These are phyloP conservation scores for Biscutella laevigata DNA, from an alignment of 441 rosid genomes.

Conservation along the genomic window DNA sequence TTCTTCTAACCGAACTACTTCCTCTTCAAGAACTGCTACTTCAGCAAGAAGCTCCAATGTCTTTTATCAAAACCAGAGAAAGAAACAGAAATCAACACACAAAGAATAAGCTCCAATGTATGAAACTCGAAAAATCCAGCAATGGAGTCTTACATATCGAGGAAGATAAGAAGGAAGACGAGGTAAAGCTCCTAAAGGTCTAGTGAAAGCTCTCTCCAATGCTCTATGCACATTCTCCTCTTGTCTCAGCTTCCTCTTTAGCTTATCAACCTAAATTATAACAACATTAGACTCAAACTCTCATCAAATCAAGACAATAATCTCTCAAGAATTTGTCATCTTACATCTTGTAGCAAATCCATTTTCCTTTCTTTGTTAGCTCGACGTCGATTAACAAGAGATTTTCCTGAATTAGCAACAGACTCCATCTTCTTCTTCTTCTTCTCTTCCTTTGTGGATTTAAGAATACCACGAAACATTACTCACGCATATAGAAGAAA, in stretches of 20 bases:
- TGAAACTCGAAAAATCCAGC: background rate
- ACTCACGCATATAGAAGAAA: slow-evolving; percentile 3
- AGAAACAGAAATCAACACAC: background rate
- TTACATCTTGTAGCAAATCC: slow-evolving; percentile 82
- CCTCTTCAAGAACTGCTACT: slow-evolving; percentile 92
- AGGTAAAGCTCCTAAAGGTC: slow-evolving; percentile 92
- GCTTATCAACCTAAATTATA: slow-evolving; percentile 70
- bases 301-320: background rate
- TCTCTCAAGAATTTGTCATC: background rate
- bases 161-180: slow-evolving; percentile 88
- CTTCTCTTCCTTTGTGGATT: slow-evolving; percentile 23
- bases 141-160: slow-evolving; percentile 44
- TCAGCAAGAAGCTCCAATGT: slow-evolving; percentile 88
- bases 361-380: slow-evolving; percentile 62
- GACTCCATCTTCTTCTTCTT: slow-evolving; percentile 44
- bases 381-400: slow-evolving; percentile 42
- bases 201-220: slow-evolving; percentile 78
- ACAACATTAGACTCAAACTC: background rate
- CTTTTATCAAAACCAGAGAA: slow-evolving; percentile 28
- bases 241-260: slow-evolving; percentile 79
- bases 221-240: slow-evolving; percentile 96
- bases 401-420: slow-evolving; percentile 32
- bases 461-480: slow-evolving; percentile 20
- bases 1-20: slow-evolving; percentile 85
- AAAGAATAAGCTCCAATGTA: background rate